Conservation (phyloP, 768 basidiomycete genomes). For the Suillus tomentosus region DNA sequence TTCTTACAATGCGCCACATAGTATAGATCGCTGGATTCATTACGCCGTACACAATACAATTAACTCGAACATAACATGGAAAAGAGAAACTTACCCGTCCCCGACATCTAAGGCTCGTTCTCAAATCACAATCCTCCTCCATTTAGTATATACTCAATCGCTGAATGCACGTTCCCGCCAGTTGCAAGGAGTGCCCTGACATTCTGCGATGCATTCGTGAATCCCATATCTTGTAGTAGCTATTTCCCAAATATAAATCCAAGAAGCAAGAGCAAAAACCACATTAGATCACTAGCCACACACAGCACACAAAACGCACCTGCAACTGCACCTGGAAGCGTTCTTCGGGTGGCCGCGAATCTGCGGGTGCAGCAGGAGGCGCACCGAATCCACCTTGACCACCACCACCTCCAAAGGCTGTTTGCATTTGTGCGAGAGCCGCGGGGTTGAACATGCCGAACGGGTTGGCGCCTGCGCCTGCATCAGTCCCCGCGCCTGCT, state of each 20-base stretch:
- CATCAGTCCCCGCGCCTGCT: constrained; percentile 24
- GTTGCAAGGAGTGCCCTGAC: constrained; percentile 88
- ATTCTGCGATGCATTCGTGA: constrained; percentile 87
- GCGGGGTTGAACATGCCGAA: constrained; percentile 42
- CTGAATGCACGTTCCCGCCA: constrained; percentile 89
- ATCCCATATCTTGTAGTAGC: constrained; percentile 96
- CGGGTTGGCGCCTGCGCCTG: constrained; percentile 26
- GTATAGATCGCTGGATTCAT: not conserved
- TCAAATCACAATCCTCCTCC: constrained; percentile 65
- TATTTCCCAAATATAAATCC: constrained; percentile 28
- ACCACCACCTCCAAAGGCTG: constrained; percentile 30
- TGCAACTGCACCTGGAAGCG: constrained; percentile 87
- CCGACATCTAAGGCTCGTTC: not conserved
- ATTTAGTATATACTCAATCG: constrained; percentile 88
- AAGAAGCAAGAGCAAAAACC: not conserved
- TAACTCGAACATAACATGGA: not conserved
- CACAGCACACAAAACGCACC: constrained; percentile 40
- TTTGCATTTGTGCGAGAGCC: constrained; percentile 44
- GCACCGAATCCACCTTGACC: constrained; percentile 34
- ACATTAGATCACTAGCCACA: not conserved
- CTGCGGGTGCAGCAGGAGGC: constrained; percentile 47
- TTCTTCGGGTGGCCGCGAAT: constrained; percentile 83
- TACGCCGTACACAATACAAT: not conserved
- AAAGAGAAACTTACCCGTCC: not conserved
- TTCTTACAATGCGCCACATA: not conserved